These are phyloP conservation scores for Lignosus rhinocerotis DNA, from an alignment of 1,284 basidiomycete species.

Conservation along the genomic window DNA sequence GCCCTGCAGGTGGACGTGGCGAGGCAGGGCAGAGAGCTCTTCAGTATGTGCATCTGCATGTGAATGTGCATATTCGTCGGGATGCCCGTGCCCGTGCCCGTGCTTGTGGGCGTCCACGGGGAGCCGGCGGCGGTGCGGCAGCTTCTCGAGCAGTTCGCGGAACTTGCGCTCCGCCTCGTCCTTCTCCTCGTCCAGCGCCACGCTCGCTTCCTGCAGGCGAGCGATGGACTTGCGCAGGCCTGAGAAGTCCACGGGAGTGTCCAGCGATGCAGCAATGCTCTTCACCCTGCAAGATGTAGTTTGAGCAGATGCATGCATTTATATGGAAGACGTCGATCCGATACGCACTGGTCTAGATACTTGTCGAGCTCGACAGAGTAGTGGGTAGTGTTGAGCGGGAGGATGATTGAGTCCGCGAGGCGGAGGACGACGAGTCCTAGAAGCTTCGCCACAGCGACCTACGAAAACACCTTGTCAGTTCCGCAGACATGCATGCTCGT, in stretches of 20 bases:
- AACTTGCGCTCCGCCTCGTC: slow-evolving; percentile 37
- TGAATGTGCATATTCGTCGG: neutral
- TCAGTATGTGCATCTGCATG: neutral
- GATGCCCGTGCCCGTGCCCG: neutral
- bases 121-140: slow-evolving; percentile 21
- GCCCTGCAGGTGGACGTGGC: neutral
- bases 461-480: neutral
- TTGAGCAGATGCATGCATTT: neutral
- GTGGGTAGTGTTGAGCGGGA: slow-evolving; percentile 77
- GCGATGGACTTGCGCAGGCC: slow-evolving; percentile 50
- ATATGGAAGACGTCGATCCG: neutral
- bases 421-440: slow-evolving; percentile 63
- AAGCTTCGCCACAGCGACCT: slow-evolving; percentile 71
- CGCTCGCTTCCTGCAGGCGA: slow-evolving; percentile 51
- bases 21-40: neutral
- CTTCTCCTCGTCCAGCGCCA: slow-evolving; percentile 56
- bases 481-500: neutral
- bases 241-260: slow-evolving; percentile 23
- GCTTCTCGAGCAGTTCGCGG: slow-evolving; percentile 33
- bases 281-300: slow-evolving; percentile 32
- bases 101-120: neutral
- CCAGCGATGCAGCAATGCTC: slow-evolving; percentile 24
- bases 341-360: slow-evolving; percentile 47
- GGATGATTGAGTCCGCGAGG: slow-evolving; percentile 54
- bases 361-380: slow-evolving; percentile 54